Conservation (phyloP, 208 protist species). For the Trichomonas vaginalis region DNA sequence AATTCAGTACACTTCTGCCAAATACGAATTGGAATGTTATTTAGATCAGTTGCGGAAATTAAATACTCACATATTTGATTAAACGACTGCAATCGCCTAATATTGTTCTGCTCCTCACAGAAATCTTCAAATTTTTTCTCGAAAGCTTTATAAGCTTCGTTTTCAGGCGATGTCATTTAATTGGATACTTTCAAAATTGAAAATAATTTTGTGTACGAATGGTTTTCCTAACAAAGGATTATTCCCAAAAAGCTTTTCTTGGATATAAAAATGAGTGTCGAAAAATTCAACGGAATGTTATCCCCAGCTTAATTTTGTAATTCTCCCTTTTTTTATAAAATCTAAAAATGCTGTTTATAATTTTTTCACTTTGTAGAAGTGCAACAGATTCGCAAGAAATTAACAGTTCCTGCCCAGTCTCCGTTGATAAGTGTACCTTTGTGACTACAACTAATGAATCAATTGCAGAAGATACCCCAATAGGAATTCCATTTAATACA, state of each 20-base stretch:
- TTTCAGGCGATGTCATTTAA: background rate
- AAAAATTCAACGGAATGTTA: too few species aligned
- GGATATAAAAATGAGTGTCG: too few species aligned
- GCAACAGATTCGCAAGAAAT: background rate
- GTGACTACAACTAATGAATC: background rate
- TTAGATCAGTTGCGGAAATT: background rate
- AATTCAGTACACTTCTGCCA: background rate
- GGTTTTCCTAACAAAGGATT: too few species aligned
- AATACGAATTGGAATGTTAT: background rate
- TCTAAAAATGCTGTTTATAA: background rate
- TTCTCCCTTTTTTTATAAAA: too few species aligned
- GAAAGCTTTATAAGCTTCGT: background rate
- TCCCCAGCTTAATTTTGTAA: too few species aligned
- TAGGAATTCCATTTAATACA: background rate
- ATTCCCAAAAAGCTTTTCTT: too few species aligned
- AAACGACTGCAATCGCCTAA: background rate
- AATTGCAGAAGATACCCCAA: background rate
- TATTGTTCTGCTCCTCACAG: background rate
- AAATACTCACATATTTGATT: background rate
- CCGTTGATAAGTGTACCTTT: background rate
- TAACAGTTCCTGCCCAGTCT: background rate
- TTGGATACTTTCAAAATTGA: too few species aligned
- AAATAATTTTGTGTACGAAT: too few species aligned
- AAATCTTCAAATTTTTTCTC: background rate
- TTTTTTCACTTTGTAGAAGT: background rate